Evolutionary conservation across 305 asterid species (phyloP).

Genomic region (Rubia tinctorum): DNA sequence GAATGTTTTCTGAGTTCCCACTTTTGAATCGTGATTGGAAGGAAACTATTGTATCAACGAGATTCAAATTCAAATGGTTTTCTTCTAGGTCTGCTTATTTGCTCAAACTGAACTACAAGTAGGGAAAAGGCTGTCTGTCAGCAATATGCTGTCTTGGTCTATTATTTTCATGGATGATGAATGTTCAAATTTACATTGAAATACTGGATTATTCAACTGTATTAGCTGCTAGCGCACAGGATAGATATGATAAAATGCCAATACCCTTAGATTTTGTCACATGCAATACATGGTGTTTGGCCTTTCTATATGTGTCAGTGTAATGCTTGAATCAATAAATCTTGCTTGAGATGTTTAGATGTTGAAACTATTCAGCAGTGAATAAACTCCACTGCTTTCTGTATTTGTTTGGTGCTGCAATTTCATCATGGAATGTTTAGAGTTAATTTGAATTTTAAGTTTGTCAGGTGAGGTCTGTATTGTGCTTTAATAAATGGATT

Average conservation of each 20-base stretch:
- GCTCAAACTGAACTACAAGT: neutral
- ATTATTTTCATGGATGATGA: neutral
- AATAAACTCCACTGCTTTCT: neutral
- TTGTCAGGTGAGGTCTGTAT: neutral
- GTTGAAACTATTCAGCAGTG: neutral
- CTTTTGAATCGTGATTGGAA: neutral
- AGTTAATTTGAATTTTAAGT: neutral
- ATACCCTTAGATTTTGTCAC: neutral
- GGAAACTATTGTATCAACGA: neutral
- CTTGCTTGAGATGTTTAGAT: neutral
- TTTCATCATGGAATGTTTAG: neutral
- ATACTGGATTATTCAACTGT: neutral
- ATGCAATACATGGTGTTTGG: neutral
- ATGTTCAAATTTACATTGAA: neutral
- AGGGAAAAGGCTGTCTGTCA: neutral
- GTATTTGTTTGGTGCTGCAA: neutral
- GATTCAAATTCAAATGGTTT: neutral
- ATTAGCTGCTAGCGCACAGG: neutral
- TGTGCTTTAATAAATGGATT: slow-evolving; percentile 16
- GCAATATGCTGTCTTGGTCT: neutral
- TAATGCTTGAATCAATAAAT: neutral
- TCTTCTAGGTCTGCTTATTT: neutral
- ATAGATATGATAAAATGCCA: neutral
- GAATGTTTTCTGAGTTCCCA: neutral
- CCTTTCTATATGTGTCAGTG: neutral